A percentile compares a stretch with the other conserved stretches of the same genome.
phyloP scores from a whole-genome alignment of 2,329 filamentous ascomycete species.

The Elsinoe australis region DNA sequence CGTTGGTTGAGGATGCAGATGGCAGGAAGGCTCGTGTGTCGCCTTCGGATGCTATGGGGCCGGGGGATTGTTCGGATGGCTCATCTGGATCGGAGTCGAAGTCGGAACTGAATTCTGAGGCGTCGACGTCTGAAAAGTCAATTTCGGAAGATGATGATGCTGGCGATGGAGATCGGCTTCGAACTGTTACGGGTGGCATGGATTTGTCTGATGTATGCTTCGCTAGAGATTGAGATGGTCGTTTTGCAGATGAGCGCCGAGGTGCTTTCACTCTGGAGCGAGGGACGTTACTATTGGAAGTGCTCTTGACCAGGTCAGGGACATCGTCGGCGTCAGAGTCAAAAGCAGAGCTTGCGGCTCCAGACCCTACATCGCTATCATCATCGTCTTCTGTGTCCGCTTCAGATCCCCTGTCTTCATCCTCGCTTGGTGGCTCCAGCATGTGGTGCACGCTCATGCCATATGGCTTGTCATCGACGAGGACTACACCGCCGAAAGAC shows the following conservation, averaged over 20 bases:
- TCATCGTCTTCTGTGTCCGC: constrained; percentile 36
- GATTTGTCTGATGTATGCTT: constrained; percentile 5
- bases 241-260: constrained; percentile 21
- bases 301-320: constrained; percentile 31
- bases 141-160: constrained; percentile 6
- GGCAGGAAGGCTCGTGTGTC: constrained; percentile 70
- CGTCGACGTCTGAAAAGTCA: not conserved
- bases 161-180: not conserved
- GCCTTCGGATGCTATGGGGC: constrained; percentile 35
- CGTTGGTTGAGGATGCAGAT: constrained; percentile 65
- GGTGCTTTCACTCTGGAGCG: constrained; percentile 20
- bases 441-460: constrained; percentile 98
- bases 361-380: constrained; percentile 24
- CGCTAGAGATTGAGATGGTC: constrained; percentile 50
- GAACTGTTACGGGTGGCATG: not conserved
- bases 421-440: constrained; percentile 59
- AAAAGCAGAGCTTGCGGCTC: constrained; percentile 28
- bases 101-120: constrained; percentile 18
- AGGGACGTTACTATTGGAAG: constrained; percentile 22
- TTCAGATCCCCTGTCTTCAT: constrained; percentile 42
- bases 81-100: constrained; percentile 23
- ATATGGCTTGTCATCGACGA: constrained; percentile 76
- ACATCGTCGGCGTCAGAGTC: constrained; percentile 46
- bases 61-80: constrained; percentile 22
- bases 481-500: constrained; percentile 78